A percentile compares a stretch with the other conserved stretches of the same genome.
Conservation (phyloP, 352 stramenopile genomes). For the Phytopythium ostracodes region DNA sequence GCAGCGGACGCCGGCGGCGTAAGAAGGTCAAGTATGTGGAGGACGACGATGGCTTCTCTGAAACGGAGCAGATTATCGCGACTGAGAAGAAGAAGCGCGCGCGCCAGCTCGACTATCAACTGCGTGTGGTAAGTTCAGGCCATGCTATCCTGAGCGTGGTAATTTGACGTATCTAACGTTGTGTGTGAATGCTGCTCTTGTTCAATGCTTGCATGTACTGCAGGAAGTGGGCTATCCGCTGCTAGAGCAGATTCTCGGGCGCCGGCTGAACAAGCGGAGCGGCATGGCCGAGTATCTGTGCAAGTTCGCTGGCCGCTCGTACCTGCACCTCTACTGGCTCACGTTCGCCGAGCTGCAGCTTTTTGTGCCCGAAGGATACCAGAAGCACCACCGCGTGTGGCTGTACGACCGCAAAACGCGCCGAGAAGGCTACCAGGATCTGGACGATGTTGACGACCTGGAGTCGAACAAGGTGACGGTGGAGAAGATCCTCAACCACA, state of each 20-base stretch:
- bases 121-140: constrained; percentile 30
- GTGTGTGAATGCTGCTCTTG: constrained; percentile 3
- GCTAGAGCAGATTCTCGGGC: constrained; percentile 81
- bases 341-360: constrained; percentile 84
- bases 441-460: constrained; percentile 86
- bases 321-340: constrained; percentile 87
- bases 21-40: constrained; percentile 76
- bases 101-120: constrained; percentile 76
- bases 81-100: constrained; percentile 66
- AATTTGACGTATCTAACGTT: neutral
- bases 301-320: constrained; percentile 86
- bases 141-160: neutral
- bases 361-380: constrained; percentile 81
- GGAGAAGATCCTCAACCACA: constrained; percentile 87
- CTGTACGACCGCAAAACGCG: constrained; percentile 80
- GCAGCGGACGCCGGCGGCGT: constrained; percentile 35
- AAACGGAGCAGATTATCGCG: constrained; percentile 50
- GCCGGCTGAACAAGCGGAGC: constrained; percentile 70
- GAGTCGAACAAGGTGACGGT: constrained; percentile 85
- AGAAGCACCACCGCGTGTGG: constrained; percentile 83
- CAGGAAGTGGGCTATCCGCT: constrained; percentile 63
- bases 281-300: constrained; percentile 79
- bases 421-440: constrained; percentile 77
- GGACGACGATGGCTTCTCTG: constrained; percentile 52
- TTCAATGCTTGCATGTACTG: no score